Base-by-base conservation (phyloP, 371 early-diverging fungal species). In the Catenaria anguillulae region DNA sequence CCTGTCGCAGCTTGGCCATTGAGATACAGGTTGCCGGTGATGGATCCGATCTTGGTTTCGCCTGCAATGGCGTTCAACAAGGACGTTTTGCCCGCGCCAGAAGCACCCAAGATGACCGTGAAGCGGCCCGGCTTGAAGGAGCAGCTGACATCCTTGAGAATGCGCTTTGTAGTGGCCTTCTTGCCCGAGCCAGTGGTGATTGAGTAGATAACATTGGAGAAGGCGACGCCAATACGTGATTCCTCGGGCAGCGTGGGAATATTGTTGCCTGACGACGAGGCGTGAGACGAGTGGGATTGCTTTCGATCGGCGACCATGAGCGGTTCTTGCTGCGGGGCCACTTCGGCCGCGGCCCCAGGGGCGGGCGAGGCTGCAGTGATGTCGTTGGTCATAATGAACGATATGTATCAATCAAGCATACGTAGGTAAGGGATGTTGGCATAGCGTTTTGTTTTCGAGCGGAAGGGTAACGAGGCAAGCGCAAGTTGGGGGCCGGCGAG, bases 21-120 rank as follows among this genome's bases (percentile, higher is more conserved):
- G 67, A 84, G 70, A 67, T 81, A 77, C 61, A 87, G 71, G 56
- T 74, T 65, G 4, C 89, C 89, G 0, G 73, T 66, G 1, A 80
- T 75, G 21, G 67, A 70, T 31, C 88, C 87, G 0, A 75, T 70
- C 58, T 78, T 79, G 58, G 77, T 73, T 33, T 84, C 75, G 24
- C 84, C 84, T 12, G 88, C 56, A 12, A 89, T 67, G 33, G 87
- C 75, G 68, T 89, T 88, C 21, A 89, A 74, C 64, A 89, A 55
- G 1, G 80, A 78, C 37, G 81, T 79, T 66, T 83, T 83, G 37
- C 83, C 84, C 4, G 87, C 80, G 0, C 92, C 92, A 24, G 78
- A 77, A 4, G 78, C 71, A 10, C 88, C 88, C 71, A 85, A 77
- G 45, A 87, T 69, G 46, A 79, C 79, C 0, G 75, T 76, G 64